Conservation (phyloP, 805 yeast genomes). For the Kuraishia cidri region DNA sequence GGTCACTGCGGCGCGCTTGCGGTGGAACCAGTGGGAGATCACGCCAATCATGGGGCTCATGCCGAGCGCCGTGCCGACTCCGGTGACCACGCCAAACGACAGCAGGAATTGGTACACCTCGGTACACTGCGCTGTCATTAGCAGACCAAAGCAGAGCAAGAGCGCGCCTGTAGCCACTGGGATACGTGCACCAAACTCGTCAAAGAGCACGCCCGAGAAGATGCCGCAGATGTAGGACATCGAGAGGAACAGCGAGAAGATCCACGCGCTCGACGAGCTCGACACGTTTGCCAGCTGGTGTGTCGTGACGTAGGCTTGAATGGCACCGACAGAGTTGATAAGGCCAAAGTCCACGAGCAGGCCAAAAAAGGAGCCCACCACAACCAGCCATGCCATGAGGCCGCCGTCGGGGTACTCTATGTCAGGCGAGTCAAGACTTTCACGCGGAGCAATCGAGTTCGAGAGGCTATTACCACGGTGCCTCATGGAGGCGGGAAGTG, state of each 20-base stretch:
- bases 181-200: slow-evolving; percentile 36
- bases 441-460: too few species aligned
- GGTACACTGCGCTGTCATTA: slow-evolving; percentile 37
- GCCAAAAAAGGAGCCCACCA: slow-evolving; percentile 52
- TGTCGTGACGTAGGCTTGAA: slow-evolving; percentile 48
- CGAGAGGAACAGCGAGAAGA: slow-evolving; percentile 48
- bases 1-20: slow-evolving; percentile 28
- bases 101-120: slow-evolving; percentile 29
- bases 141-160: slow-evolving; percentile 35
- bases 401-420: slow-evolving; percentile 53
- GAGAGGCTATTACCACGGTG: too few species aligned
- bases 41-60: slow-evolving; percentile 36
- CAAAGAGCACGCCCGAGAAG: slow-evolving; percentile 50
- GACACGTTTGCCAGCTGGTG: slow-evolving; percentile 40
- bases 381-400: slow-evolving; percentile 40
- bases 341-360: slow-evolving; percentile 45
- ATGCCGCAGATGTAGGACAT: slow-evolving; percentile 39
- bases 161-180: slow-evolving; percentile 32
- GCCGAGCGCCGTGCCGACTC: slow-evolving; percentile 32
- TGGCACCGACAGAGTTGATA: slow-evolving; percentile 50
- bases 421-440: too few species aligned
- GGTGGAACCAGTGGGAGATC: slow-evolving; percentile 34
- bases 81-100: slow-evolving; percentile 28
- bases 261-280: slow-evolving; percentile 50
- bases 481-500: too few species aligned